Conservation (phyloP, 2,329 filamentous ascomycete genomes). For the Zymoseptoria passerinii region DNA sequence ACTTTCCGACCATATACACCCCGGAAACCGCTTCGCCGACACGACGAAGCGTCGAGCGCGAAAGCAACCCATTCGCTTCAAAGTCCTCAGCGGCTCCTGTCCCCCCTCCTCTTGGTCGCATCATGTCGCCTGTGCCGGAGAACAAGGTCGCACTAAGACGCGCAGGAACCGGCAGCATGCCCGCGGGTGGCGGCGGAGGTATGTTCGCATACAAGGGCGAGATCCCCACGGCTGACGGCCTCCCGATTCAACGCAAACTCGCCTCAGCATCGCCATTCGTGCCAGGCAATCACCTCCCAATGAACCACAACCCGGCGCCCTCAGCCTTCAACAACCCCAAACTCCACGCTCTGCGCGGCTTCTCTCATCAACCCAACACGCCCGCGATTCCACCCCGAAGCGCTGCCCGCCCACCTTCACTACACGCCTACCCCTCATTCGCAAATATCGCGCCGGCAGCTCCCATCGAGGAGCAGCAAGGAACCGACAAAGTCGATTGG, state of each 20-base stretch:
- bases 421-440: background rate
- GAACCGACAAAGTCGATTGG: background rate
- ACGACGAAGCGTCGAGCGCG: background rate
- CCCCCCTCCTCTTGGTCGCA: conserved; percentile 3
- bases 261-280: background rate
- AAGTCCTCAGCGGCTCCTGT: background rate
- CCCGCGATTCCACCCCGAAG: background rate
- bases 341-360: background rate
- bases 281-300: background rate
- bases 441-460: too few relatives aligned
- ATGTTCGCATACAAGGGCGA: conserved; percentile 24
- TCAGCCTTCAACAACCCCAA: background rate
- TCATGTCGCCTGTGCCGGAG: conserved; percentile 22
- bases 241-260: background rate
- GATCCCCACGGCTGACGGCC: conserved; percentile 15
- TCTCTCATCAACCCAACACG: background rate
- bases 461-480: background rate
- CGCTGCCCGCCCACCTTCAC: background rate
- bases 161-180: conserved; percentile 3
- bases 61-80: background rate
- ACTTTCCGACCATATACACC: background rate
- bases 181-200: conserved; percentile 3
- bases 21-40: background rate
- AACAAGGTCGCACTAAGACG: conserved; percentile 11
- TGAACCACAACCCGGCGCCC: background rate